A percentile compares a stretch with the other conserved stretches of the same genome.
phyloP scores from a whole-genome alignment of 1,284 basidiomycete species.

The Melanopsichium pennsylvanicum region DNA sequence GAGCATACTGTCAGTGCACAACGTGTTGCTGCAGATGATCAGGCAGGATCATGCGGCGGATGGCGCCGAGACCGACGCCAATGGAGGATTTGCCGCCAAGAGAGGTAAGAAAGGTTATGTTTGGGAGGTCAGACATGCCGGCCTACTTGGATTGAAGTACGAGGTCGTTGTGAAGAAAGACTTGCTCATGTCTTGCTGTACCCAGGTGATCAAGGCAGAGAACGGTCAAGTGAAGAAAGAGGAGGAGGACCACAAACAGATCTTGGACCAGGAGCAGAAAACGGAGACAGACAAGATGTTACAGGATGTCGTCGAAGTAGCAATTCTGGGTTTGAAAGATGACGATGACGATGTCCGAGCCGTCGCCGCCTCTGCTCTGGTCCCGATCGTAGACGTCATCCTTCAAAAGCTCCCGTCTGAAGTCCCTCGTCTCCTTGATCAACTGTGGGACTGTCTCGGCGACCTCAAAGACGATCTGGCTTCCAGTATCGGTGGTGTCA shows the following conservation, averaged over 20 bases:
- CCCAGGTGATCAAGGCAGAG: conserved; percentile 13
- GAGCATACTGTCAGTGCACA: conserved; percentile 81
- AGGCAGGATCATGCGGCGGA: conserved; percentile 75
- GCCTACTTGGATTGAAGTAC: conserved; percentile 94
- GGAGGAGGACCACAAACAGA: conserved; percentile 6
- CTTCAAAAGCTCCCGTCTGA: conserved; percentile 75
- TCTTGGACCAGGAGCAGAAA: neutral
- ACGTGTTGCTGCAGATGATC: conserved; percentile 89
- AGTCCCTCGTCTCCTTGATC: conserved; percentile 74
- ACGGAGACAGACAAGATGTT: conserved; percentile 45
- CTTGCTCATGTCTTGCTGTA: conserved; percentile 72
- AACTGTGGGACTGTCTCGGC: conserved; percentile 88
- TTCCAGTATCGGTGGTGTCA: conserved; percentile 94
- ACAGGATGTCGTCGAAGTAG: conserved; percentile 50
- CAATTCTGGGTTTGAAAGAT: conserved; percentile 77
- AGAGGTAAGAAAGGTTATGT: conserved; percentile 73
- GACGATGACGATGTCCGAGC: conserved; percentile 95
- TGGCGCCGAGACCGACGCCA: conserved; percentile 16
- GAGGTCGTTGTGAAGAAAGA: conserved; percentile 92
- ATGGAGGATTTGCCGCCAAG: conserved; percentile 65
- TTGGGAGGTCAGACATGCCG: conserved; percentile 98
- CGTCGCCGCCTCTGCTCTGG: conserved; percentile 88
- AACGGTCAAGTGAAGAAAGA: conserved; percentile 25
- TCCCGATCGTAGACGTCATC: conserved; percentile 83
- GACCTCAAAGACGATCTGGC: conserved; percentile 97